Conservation (phyloP, 176 grass and related monocot genomes). For the Carex parvula region DNA sequence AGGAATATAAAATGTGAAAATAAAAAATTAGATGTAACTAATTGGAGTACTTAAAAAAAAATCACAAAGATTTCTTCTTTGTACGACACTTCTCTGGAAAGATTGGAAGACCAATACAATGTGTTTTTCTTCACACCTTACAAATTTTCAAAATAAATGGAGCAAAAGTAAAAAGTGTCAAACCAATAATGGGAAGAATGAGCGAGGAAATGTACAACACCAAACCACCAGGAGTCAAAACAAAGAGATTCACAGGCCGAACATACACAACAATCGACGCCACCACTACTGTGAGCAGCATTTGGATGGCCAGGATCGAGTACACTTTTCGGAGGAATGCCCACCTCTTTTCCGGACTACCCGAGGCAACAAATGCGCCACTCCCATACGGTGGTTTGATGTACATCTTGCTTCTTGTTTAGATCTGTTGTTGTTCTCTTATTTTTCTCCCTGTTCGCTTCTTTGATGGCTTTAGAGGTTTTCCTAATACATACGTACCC, state of each 20-base stretch:
- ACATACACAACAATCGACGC: slow-evolving; percentile 73
- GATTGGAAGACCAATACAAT: neutral
- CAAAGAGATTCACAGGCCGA: slow-evolving; percentile 62
- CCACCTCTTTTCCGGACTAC: slow-evolving; percentile 60
- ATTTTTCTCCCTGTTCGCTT: neutral
- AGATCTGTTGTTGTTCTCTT: too few species aligned
- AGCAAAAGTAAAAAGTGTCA: neutral
- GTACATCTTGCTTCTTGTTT: slow-evolving; percentile 31
- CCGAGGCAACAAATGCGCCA: slow-evolving; percentile 7
- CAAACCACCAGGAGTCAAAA: slow-evolving; percentile 51
- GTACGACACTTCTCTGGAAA: too few species aligned
- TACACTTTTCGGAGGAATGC: slow-evolving; percentile 79
- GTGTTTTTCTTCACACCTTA: neutral
- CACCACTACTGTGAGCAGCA: slow-evolving; percentile 69
- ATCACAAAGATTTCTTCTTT: neutral
- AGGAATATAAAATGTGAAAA: neutral
- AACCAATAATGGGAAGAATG: slow-evolving; percentile 77
- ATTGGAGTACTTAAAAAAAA: neutral
- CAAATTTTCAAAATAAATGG: neutral
- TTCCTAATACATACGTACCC: neutral
- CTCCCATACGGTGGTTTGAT: slow-evolving; percentile 46
- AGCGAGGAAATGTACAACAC: slow-evolving; percentile 78
- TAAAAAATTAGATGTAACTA: neutral
- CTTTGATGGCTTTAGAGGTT: neutral
- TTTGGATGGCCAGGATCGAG: slow-evolving; percentile 71